Evolutionary conservation across 305 asterid genomes (phyloP).

Genomic region (Fraxinus ornus): DNA sequence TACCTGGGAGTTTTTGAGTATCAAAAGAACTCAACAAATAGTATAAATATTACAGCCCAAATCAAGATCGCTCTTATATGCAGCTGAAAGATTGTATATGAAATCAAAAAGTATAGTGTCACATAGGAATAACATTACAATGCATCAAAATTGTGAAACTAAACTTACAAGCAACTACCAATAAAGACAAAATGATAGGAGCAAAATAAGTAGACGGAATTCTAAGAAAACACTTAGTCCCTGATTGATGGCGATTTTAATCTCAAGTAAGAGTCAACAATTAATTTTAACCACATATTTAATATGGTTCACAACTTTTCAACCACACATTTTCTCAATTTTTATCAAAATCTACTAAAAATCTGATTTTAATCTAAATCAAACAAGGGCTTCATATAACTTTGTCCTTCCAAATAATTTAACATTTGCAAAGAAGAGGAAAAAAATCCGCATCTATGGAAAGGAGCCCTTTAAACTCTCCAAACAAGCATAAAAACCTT

Average conservation of each 20-base stretch:
- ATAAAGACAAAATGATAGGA: not conserved
- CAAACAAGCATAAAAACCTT: conserved; percentile 65
- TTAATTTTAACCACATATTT: no score
- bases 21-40: no score
- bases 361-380: no score
- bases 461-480: conserved; percentile 56
- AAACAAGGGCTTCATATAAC: no score
- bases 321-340: no score
- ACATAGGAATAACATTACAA: not conserved
- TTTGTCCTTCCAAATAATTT: not conserved
- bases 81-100: not conserved
- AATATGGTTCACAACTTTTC: no score
- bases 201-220: not conserved
- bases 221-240: not conserved
- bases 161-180: not conserved
- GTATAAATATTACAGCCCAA: not conserved
- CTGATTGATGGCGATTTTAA: no score
- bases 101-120: not conserved
- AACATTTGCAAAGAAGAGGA: not conserved
- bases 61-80: no score
- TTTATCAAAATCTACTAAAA: no score
- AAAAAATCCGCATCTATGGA: conserved; percentile 69
- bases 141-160: not conserved
- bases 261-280: no score
- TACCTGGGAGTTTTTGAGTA: no score